These are phyloP conservation scores for Talaromyces sp. DNA, from an alignment of 2,329 filamentous ascomycete genomes.

Conservation along the genomic window DNA sequence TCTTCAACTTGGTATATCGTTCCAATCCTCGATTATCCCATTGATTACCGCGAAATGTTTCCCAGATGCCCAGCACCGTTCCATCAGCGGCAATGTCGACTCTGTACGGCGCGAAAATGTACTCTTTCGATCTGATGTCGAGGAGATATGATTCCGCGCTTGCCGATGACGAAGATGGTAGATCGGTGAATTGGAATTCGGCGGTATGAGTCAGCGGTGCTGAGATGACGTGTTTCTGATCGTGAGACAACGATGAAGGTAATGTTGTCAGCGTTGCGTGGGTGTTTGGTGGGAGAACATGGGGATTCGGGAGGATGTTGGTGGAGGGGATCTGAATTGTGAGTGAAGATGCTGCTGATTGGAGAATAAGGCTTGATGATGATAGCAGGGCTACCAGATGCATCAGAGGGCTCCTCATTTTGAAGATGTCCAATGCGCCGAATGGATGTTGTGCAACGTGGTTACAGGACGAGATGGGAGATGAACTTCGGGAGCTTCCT, in stretches of 20 bases:
- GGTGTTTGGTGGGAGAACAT: constrained; percentile 43
- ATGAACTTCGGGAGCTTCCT: background rate
- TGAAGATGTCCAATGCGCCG: background rate
- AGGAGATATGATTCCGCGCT: constrained; percentile 65
- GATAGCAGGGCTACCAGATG: constrained; percentile 23
- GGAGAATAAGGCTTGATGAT: constrained; percentile 12
- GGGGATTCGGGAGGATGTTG: constrained; percentile 42
- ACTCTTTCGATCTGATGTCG: constrained; percentile 71
- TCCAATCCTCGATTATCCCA: constrained; percentile 75
- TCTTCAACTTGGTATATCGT: constrained; percentile 41
- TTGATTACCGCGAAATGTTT: constrained; percentile 83
- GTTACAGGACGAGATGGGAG: background rate
- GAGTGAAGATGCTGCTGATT: constrained; percentile 31
- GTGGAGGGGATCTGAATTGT: constrained; percentile 37
- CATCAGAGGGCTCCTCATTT: constrained; percentile 12
- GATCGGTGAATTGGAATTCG: constrained; percentile 71
- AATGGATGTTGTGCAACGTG: background rate
- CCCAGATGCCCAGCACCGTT: constrained; percentile 64
- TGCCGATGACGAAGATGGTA: constrained; percentile 39
- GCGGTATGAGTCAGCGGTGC: constrained; percentile 66
- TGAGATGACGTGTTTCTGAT: constrained; percentile 42
- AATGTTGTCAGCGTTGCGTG: constrained; percentile 51
- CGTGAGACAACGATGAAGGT: constrained; percentile 35
- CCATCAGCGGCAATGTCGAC: constrained; percentile 59
- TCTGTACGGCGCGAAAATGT: constrained; percentile 73